Evolutionary conservation across 116 monocot species (phyloP).

Genomic region (Papilionanthe hybrid): DNA sequence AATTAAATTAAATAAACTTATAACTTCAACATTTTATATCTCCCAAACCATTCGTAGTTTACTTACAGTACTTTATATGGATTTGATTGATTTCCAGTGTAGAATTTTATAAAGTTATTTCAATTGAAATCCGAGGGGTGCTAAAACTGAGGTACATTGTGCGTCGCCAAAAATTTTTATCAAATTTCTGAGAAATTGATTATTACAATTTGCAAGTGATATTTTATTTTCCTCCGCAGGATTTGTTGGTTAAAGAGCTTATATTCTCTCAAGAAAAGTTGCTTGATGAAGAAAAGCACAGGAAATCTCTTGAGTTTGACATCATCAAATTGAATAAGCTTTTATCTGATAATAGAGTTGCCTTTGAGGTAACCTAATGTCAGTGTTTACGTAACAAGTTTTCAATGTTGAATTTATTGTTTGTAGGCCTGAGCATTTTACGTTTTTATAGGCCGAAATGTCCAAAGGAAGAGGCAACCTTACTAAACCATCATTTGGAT

Average conservation of each 20-base stretch:
- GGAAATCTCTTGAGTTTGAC: slow-evolving; percentile 64
- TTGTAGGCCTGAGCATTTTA: background rate
- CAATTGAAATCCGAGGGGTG: too few species aligned
- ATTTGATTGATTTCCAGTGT: too few species aligned
- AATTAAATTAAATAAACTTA: too few species aligned
- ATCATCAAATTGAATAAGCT: slow-evolving; percentile 28
- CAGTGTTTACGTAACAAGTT: background rate
- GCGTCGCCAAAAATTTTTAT: too few species aligned
- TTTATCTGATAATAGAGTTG: slow-evolving; percentile 16
- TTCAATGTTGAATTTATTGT: background rate
- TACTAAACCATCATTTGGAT: slow-evolving; percentile 9
- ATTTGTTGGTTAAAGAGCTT: slow-evolving; percentile 37
- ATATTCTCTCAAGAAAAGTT: slow-evolving; percentile 37
- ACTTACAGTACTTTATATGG: too few species aligned
- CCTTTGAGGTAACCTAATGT: slow-evolving; percentile 27
- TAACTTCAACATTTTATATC: too few species aligned
- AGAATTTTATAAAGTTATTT: too few species aligned
- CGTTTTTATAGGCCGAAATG: slow-evolving; percentile 23
- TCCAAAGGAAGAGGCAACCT: slow-evolving; percentile 12
- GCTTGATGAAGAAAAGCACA: slow-evolving; percentile 41
- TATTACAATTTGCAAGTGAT: too few species aligned
- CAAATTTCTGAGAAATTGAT: too few species aligned
- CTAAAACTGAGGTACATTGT: too few species aligned
- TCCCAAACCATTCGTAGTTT: too few species aligned
- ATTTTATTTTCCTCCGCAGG: slow-evolving; percentile 27